phyloP scores from a whole-genome alignment of 495 filamentous ascomycete species.

The Neurospora sp. region DNA sequence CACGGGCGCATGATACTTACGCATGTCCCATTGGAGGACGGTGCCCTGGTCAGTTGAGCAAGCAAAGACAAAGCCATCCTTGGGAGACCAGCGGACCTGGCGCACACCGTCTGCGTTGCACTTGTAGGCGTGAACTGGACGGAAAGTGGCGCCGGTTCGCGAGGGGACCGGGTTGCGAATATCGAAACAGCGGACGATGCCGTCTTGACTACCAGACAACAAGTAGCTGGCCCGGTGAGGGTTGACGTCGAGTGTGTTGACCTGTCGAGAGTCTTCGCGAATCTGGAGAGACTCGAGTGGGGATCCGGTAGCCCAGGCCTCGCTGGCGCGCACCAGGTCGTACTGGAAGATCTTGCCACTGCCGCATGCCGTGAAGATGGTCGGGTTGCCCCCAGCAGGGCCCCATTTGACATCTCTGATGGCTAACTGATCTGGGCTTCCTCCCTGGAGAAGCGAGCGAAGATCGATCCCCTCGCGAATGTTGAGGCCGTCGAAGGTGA shows the following conservation, averaged over 20 bases:
- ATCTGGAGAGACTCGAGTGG: conserved; percentile 63
- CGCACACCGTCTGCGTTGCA: conserved; percentile 66
- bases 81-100: conserved; percentile 83
- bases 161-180: conserved; percentile 29
- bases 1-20: conserved; percentile 32
- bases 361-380: conserved; percentile 73
- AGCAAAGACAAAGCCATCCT: conserved; percentile 75
- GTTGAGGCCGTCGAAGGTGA: conserved; percentile 57
- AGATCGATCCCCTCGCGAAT: conserved; percentile 73
- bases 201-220: conserved; percentile 87
- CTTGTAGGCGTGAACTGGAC: conserved; percentile 31
- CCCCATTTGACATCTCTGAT: conserved; percentile 83
- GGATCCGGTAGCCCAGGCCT: conserved; percentile 21
- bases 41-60: conserved; percentile 79
- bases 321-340: conserved; percentile 54
- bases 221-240: conserved; percentile 67
- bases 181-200: conserved; percentile 61
- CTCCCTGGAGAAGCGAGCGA: conserved; percentile 60
- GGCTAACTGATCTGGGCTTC: conserved; percentile 65
- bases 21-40: conserved; percentile 49
- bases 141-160: conserved; percentile 33
- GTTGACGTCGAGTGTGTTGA: conserved; percentile 86
- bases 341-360: conserved; percentile 84
- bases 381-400: conserved; percentile 32
- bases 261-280: conserved; percentile 76